Evolutionary conservation across 2,329 filamentous ascomycete genomes (phyloP), one percentile per base, ranked within the genome.

Genomic region (Microthyrium microscopicum): DNA sequence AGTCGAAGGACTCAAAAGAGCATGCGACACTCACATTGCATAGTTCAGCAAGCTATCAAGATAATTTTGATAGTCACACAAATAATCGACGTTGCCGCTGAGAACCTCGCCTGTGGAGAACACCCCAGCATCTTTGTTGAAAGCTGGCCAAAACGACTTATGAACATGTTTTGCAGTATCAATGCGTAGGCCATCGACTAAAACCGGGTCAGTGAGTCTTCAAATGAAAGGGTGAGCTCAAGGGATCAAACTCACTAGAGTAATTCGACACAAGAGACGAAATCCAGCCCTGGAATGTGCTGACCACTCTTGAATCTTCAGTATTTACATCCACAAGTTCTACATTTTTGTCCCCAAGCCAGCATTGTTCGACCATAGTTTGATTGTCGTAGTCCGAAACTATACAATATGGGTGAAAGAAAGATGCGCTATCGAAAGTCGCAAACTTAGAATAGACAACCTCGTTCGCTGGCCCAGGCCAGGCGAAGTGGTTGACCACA

Each of bases 361-460:
- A 68, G 48, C 67, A 66, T 32, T 50, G 35, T 38, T 61, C 52
- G 5, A 55, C 52, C 24, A 53, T 47, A 35, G 53, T 56, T 40
- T 69, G 56, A 45, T 73, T 52, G 24, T 50, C 46, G 51, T 71
- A 74, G 48, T 75, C 46, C 38, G 61, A 61, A 33, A 70, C 58
- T 3, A 46, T 44, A 50, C 75, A 79, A 44, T 63, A 67, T 2
- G 61, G 28, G 46, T 80, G 73, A 52, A 69, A 80, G 43, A 73
- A 73, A 17, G 59, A 60, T 13, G 58, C 38, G 19, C 65, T 52
- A 48, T 75, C 64, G 44, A 75, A 70, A 5, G 68, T 63, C 16
- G 58, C 52, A 28, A 66, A 62, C 12, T 52, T 44, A 37, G 54
- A 57, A 45, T 73, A 75, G 47, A 73, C 61, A 25, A 73, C 60